Evolutionary conservation across 169 alveolate genomes (phyloP), one percentile per base, ranked within the genome.

Genomic region (Ichthyophthirius multifiliis): DNA sequence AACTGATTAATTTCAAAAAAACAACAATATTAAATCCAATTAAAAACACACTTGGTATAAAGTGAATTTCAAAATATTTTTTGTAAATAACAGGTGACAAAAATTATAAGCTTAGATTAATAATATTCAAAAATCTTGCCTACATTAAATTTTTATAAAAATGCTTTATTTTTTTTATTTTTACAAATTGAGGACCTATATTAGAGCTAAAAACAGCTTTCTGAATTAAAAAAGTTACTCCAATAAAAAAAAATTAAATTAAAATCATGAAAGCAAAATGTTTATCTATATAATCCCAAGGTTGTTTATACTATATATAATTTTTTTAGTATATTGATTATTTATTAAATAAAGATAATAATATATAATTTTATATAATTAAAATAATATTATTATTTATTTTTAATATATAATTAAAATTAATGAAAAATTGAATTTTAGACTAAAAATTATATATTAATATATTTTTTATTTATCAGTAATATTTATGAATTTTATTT

Each of bases 1-100:
- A 81, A 71, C 86, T 81, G 1, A 81, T 71, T 3, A 81, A 18
- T 45, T 81, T 81, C 47, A 81, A 32, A 31, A 62, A 67, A 10
- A 43, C 46, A 18, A 81, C 78, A 35, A 39, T 47, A 55, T 67
- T 47, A 4, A 45, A 9, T 1, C 31, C 39, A 37, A 81, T 32
- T 23, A 81, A 30, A 15, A 41, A 20, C 16, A 71, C 47, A 23
- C 76, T 73, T 16, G 63, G 47, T 13, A 62, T 45, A 13, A 76
- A 75, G 34, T 79, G 81, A 3, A 63, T 31, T 18, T 76, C 80
- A n/a, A 55, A 47, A 43, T 46, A 64, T 16, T 35, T 13, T 15
- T 32, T 65, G 27, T 46, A 31, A 43, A 65, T 45, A 35, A 62
- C 43, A 13, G 86, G 81, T 1, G 35, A 12, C 7, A 79, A 16